Conservation (phyloP, 441 rosid genomes). For the Daphne laureola region DNA sequence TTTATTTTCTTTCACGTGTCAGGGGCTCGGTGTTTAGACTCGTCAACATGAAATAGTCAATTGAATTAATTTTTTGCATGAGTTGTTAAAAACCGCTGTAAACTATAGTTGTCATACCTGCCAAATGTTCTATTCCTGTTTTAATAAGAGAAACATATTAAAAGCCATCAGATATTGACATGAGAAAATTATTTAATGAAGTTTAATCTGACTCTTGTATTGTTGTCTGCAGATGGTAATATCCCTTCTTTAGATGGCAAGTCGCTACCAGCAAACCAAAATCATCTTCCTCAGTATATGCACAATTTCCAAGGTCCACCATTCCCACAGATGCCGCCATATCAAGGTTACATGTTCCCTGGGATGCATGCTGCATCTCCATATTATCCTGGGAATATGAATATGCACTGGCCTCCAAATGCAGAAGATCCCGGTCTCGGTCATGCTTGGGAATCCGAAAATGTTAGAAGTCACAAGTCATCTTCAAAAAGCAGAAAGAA, state of each 20-base stretch:
- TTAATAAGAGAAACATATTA: too few relatives aligned
- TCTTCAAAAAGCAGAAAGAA: conserved; percentile 57
- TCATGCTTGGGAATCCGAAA: conserved; percentile 39
- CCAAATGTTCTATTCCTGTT: too few relatives aligned
- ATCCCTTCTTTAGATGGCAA: conserved; percentile 31
- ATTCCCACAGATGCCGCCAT: conserved; percentile 50
- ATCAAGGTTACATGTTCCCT: conserved; percentile 60
- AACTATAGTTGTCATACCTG: too few relatives aligned
- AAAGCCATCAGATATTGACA: too few relatives aligned
- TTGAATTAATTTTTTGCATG: too few relatives aligned
- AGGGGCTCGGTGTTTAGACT: too few relatives aligned
- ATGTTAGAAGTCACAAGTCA: conserved; percentile 31
- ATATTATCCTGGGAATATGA: conserved; percentile 64
- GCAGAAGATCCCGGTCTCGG: conserved; percentile 35
- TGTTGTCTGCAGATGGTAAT: conserved; percentile 35
- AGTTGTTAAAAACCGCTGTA: too few relatives aligned
- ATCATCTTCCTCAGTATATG: conserved; percentile 68
- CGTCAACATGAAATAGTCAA: too few relatives aligned
- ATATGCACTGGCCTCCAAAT: conserved; percentile 68
- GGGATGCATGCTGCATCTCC: conserved; percentile 67
- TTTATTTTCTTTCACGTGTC: too few relatives aligned
- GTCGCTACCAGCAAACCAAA: conserved; percentile 59
- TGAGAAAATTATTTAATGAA: too few relatives aligned
- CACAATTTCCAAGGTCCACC: conserved; percentile 70
- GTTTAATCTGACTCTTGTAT: neutral